phyloP scores from a whole-genome alignment of 2,329 filamentous ascomycete species.

The Paecilomyces variotii region DNA sequence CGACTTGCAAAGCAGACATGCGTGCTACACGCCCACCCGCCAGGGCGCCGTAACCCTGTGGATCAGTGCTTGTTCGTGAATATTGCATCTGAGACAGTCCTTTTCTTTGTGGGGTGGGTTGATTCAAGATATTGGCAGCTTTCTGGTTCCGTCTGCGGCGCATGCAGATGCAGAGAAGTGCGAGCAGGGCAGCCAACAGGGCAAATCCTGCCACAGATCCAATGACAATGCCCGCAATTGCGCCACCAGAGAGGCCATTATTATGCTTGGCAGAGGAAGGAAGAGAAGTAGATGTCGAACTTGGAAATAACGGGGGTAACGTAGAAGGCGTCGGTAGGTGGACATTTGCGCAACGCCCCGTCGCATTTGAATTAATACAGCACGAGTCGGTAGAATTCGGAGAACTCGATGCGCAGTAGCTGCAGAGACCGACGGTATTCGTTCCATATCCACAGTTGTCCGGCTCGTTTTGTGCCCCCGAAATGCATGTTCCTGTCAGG shows the following conservation, averaged over 20 bases:
- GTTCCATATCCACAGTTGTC: conserved; percentile 77
- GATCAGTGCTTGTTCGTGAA: conserved; percentile 22
- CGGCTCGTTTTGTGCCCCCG: conserved; percentile 70
- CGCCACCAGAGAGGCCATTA: conserved; percentile 54
- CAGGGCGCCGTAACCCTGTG: conserved; percentile 60
- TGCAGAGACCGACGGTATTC: conserved; percentile 68
- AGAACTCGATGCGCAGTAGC: conserved; percentile 75
- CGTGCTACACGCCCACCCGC: conserved; percentile 85
- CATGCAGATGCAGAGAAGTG: conserved; percentile 50
- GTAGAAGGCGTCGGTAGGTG: conserved; percentile 61
- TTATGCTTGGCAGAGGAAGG: conserved; percentile 41
- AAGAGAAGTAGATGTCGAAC: conserved; percentile 58
- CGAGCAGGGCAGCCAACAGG: conserved; percentile 59
- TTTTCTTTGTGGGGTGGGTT: conserved; percentile 62
- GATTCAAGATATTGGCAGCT: conserved; percentile 76
- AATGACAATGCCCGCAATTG: conserved; percentile 9
- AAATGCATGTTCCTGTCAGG: conserved; percentile 66
- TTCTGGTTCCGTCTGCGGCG: conserved; percentile 51
- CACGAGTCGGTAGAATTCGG: conserved; percentile 92
- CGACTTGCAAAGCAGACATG: conserved; percentile 87
- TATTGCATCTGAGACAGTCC: conserved; percentile 37
- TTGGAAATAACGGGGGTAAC: conserved; percentile 50
- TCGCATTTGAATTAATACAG: conserved; percentile 74
- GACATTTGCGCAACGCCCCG: conserved; percentile 66
- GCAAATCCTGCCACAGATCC: conserved; percentile 66